These are phyloP conservation scores for Zygotorulaspora mrakii DNA, from an alignment of 1,139 yeast genomes.

Conservation along the genomic window DNA sequence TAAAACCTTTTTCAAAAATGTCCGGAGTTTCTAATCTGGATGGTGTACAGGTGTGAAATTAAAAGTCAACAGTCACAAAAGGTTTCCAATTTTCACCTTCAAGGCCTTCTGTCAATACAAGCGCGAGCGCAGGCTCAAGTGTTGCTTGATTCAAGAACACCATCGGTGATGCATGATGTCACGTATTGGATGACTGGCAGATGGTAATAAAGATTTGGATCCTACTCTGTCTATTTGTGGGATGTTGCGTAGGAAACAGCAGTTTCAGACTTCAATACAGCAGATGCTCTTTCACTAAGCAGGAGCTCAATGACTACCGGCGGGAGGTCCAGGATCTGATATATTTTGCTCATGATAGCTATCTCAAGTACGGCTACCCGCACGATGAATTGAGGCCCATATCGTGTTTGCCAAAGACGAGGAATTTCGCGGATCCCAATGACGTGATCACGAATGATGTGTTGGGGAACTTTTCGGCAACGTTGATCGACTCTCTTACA, in stretches of 20 bases:
- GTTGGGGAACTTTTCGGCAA: constrained; percentile 75
- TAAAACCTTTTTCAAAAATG: no score
- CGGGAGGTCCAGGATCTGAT: constrained; percentile 57
- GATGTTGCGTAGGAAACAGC: neutral
- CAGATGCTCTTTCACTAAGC: constrained; percentile 43
- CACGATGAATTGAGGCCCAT: constrained; percentile 78
- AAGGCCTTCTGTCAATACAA: no score
- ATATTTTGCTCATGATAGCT: constrained; percentile 73
- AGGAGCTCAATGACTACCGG: constrained; percentile 46
- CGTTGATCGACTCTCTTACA: constrained; percentile 75
- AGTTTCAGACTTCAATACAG: constrained; percentile 1
- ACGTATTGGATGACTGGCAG: constrained; percentile 1
- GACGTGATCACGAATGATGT: constrained; percentile 75
- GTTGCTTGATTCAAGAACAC: no score
- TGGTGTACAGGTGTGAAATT: neutral
- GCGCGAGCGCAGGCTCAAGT: no score
- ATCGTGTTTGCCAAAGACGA: constrained; percentile 64
- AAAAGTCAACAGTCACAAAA: neutral
- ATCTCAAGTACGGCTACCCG: constrained; percentile 71
- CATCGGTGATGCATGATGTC: no score
- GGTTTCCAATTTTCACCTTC: no score
- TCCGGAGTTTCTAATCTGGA: no score
- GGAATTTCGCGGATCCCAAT: constrained; percentile 50
- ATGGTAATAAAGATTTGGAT: constrained; percentile 6
- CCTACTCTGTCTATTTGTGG: constrained; percentile 2